These are phyloP conservation scores for Pelargonium australe DNA, from an alignment of 441 rosid genomes.

Conservation along the genomic window DNA sequence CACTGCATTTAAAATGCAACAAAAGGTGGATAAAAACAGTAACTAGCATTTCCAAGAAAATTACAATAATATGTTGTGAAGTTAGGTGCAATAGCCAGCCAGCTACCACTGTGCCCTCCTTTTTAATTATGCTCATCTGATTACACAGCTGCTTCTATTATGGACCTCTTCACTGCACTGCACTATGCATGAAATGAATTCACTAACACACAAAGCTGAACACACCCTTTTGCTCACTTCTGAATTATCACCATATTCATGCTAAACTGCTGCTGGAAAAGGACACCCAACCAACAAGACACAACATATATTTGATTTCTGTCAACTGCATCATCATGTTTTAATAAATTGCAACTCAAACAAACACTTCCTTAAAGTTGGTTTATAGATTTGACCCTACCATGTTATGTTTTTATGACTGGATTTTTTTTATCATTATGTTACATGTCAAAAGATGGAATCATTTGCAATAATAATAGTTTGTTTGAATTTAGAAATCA, in stretches of 20 bases:
- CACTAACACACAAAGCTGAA: neutral
- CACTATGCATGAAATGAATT: neutral
- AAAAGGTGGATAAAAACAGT: neutral
- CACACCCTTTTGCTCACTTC: neutral
- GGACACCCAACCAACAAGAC: constrained; percentile 8
- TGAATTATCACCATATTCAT: neutral
- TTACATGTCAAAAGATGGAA: constrained; percentile 16
- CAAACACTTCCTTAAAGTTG: neutral
- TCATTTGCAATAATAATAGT: neutral
- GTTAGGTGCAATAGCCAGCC: neutral
- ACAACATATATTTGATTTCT: neutral
- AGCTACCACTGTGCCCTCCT: neutral
- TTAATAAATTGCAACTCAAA: neutral
- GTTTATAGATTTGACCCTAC: constrained; percentile 15
- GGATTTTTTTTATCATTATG: constrained; percentile 10
- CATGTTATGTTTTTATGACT: constrained; percentile 10
- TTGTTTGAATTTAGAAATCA: constrained; percentile 16
- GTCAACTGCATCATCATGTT: neutral
- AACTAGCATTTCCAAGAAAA: neutral
- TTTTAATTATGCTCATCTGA: neutral
- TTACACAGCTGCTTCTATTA: constrained; percentile 1
- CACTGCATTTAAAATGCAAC: neutral
- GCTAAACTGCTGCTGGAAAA: neutral
- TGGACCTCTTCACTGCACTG: neutral
- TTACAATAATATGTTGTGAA: neutral